These are phyloP conservation scores for Phalaenopsis hybrid DNA, from an alignment of 116 monocot species.

Conservation along the genomic window DNA sequence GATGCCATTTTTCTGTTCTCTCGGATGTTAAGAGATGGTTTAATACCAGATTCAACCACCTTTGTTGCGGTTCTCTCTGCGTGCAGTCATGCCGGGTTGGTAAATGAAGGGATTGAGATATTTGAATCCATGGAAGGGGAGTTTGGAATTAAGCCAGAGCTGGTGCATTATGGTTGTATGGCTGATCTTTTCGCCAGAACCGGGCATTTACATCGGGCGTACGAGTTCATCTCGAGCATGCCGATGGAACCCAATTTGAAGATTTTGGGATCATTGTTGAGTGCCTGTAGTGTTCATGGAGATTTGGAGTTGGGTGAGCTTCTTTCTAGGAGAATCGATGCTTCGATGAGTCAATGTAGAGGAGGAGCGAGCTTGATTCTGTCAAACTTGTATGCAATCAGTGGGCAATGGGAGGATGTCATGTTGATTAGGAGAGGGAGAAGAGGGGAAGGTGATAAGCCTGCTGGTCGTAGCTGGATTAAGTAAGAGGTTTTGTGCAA, in stretches of 20 bases:
- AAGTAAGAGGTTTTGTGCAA: slow-evolving; percentile 26
- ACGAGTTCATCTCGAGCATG: slow-evolving; percentile 41
- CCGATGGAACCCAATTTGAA: slow-evolving; percentile 42
- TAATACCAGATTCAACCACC: slow-evolving; percentile 37
- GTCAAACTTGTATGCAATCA: slow-evolving; percentile 57
- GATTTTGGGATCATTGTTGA: slow-evolving; percentile 54
- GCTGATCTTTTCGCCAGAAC: slow-evolving; percentile 58
- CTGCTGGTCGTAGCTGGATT: slow-evolving; percentile 46
- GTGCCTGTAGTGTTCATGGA: slow-evolving; percentile 48
- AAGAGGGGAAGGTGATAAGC: slow-evolving; percentile 25
- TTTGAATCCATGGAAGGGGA: slow-evolving; percentile 43
- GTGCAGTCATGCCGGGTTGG: slow-evolving; percentile 63
- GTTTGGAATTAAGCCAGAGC: slow-evolving; percentile 29
- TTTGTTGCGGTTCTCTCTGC: slow-evolving; percentile 59
- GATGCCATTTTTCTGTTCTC: slow-evolving; percentile 41
- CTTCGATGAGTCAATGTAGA: slow-evolving; percentile 7
- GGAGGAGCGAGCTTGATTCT: slow-evolving; percentile 54
- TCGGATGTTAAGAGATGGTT: slow-evolving; percentile 18
- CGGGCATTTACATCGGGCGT: slow-evolving; percentile 31
- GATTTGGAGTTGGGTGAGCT: slow-evolving; percentile 36
- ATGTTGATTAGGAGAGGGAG: slow-evolving; percentile 30
- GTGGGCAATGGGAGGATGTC: slow-evolving; percentile 47
- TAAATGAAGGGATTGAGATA: slow-evolving; percentile 30
- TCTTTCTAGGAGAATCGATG: slow-evolving; percentile 30
- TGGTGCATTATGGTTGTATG: slow-evolving; percentile 66